Percentiles rank a stretch among this genome's conserved stretches.
phyloP scores from a whole-genome alignment of 139 green algal species.

The Protoeuglena noctilucae region DNA sequence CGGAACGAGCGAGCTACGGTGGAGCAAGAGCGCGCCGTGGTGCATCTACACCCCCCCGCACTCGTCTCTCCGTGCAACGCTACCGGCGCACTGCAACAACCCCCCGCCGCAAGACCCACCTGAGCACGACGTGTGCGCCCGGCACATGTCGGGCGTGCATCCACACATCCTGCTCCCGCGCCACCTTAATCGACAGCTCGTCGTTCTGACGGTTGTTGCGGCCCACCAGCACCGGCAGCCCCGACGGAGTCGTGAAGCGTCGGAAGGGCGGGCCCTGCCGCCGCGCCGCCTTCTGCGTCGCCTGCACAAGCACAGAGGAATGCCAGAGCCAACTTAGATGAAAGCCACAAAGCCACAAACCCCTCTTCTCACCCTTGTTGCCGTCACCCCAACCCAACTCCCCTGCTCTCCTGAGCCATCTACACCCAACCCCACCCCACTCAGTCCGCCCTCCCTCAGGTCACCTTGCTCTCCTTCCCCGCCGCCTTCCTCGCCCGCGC shows the following conservation, averaged over 20 bases:
- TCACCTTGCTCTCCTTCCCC: constrained; percentile 34
- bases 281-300: background rate
- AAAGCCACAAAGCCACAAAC: too few relatives aligned
- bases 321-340: too few relatives aligned
- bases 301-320: too few relatives aligned
- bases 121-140: constrained; percentile 30
- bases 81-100: constrained; percentile 7
- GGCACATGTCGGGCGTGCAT: constrained; percentile 64
- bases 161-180: constrained; percentile 54
- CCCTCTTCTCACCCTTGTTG: constrained; percentile 10
- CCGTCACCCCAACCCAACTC: constrained; percentile 1
- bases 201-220: constrained; percentile 79
- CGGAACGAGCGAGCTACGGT: constrained; percentile 6
- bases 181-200: constrained; percentile 42
- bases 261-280: constrained; percentile 19
- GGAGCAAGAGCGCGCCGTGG: too few relatives aligned
- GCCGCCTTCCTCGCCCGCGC: constrained; percentile 40
- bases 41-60: too few relatives aligned
- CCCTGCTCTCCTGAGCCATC: too few relatives aligned
- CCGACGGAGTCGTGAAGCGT: constrained; percentile 35
- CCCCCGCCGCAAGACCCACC: constrained; percentile 4
- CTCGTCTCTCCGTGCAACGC: too few relatives aligned
- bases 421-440: too few relatives aligned
- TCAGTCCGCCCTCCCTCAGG: too few relatives aligned
- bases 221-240: constrained; percentile 49